Evolutionary conservation across 2,329 filamentous ascomycete genomes (phyloP).

Genomic region (Neopestalotiopsis sp.): DNA sequence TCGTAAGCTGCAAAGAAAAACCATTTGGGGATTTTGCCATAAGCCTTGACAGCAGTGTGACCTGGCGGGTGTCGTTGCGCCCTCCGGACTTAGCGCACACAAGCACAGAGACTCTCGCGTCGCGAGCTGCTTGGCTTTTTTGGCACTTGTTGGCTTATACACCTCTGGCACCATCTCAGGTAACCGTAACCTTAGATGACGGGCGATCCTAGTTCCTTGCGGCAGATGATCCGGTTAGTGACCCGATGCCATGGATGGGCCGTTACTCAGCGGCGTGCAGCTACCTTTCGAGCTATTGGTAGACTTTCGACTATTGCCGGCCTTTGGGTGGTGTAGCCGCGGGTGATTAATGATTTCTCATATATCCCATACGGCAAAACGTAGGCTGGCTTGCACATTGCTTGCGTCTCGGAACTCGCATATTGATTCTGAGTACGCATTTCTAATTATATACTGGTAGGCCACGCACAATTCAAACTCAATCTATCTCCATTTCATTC

Average conservation of each 20-base stretch:
- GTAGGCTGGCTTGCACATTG: background rate
- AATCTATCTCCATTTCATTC: background rate
- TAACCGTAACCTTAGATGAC: background rate
- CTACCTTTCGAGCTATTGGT: background rate
- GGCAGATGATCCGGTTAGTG: background rate
- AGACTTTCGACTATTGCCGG: background rate
- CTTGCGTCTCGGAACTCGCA: background rate
- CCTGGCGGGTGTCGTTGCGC: too few species aligned
- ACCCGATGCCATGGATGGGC: background rate
- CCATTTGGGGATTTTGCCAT: too few species aligned
- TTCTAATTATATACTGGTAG: too few species aligned
- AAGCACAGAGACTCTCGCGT: background rate
- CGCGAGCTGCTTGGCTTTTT: background rate
- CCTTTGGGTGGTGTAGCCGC: background rate
- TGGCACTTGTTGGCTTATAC: background rate
- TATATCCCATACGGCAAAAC: background rate
- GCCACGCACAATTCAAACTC: background rate
- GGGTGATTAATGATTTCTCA: background rate
- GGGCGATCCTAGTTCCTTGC: background rate
- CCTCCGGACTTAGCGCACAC: background rate
- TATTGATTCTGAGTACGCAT: background rate
- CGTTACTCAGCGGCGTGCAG: background rate
- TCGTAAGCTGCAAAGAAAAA: too few species aligned
- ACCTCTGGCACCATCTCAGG: background rate
- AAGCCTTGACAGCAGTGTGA: too few species aligned